These are phyloP conservation scores for Lathyrus oleraceus DNA, from an alignment of 306 rosid species.

Conservation along the genomic window DNA sequence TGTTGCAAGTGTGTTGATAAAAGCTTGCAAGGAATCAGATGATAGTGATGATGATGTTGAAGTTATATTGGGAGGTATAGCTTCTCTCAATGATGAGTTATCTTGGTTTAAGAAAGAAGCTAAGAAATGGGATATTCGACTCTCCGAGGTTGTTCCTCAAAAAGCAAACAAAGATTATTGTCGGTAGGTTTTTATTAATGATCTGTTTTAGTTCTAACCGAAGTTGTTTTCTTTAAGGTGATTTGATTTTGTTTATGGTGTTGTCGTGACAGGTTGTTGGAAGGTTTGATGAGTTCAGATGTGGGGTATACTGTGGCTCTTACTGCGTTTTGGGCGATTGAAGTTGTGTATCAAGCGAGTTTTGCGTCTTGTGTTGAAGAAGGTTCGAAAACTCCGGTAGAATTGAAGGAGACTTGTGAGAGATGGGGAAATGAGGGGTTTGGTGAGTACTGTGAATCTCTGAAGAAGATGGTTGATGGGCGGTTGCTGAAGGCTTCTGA, in stretches of 20 bases:
- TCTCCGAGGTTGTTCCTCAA: conserved; percentile 57
- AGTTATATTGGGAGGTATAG: conserved; percentile 57
- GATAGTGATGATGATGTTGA: conserved; percentile 55
- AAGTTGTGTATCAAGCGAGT: conserved; percentile 85
- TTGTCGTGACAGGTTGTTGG: conserved; percentile 62
- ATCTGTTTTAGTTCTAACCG: background rate
- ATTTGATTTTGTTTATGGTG: too few species aligned
- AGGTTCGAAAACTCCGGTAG: conserved; percentile 61
- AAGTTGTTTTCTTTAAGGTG: too few species aligned
- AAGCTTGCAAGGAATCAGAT: conserved; percentile 69
- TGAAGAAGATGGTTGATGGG: conserved; percentile 49
- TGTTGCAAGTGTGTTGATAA: conserved; percentile 58
- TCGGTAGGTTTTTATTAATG: conserved; percentile 44
- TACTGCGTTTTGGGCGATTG: conserved; percentile 79
- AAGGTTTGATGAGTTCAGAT: conserved; percentile 58
- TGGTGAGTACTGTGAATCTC: conserved; percentile 60
- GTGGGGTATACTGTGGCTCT: conserved; percentile 65
- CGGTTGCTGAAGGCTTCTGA: conserved; percentile 50
- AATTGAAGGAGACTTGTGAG: conserved; percentile 65
- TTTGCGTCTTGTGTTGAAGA: conserved; percentile 70
- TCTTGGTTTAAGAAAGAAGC: conserved; percentile 80
- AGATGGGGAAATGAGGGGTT: conserved; percentile 89
- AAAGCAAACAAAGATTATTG: conserved; percentile 51
- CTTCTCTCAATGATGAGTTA: conserved; percentile 66
- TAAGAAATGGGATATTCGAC: conserved; percentile 53